Conservation (phyloP, 305 asterid species). For the Rubia balearica region DNA sequence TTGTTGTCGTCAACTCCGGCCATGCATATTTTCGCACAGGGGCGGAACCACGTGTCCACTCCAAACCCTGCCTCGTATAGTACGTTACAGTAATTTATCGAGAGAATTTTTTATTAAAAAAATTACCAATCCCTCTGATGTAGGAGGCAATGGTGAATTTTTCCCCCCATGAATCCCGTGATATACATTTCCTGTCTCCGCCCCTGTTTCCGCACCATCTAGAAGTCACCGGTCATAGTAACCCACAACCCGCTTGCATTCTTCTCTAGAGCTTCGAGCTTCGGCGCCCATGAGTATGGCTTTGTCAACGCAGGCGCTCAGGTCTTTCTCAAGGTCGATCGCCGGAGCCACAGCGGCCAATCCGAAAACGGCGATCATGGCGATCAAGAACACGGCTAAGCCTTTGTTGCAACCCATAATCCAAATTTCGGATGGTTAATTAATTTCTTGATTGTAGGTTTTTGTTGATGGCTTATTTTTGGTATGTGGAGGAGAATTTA, state of each 20-base stretch:
- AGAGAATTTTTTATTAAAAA: too few relatives aligned
- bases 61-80: too few relatives aligned
- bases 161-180: too few relatives aligned
- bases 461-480: too few relatives aligned
- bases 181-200: too few relatives aligned
- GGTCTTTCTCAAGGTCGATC: background rate
- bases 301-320: background rate
- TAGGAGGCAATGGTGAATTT: too few relatives aligned
- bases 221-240: background rate
- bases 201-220: too few relatives aligned
- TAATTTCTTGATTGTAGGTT: background rate
- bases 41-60: too few relatives aligned
- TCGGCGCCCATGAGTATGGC: background rate
- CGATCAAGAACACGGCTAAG: background rate
- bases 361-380: slow-evolving; percentile 3
- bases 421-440: background rate
- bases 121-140: too few relatives aligned
- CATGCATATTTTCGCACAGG: too few relatives aligned
- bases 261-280: background rate
- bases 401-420: slow-evolving; percentile 5
- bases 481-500: background rate
- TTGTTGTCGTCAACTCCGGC: too few relatives aligned
- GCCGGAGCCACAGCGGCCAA: background rate
- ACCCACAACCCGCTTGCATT: slow-evolving; percentile 1
- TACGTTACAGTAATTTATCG: too few relatives aligned